Base-by-base conservation (phyloP, 2,329 filamentous ascomycete genomes). In the Tolypocladium sp. region DNA sequence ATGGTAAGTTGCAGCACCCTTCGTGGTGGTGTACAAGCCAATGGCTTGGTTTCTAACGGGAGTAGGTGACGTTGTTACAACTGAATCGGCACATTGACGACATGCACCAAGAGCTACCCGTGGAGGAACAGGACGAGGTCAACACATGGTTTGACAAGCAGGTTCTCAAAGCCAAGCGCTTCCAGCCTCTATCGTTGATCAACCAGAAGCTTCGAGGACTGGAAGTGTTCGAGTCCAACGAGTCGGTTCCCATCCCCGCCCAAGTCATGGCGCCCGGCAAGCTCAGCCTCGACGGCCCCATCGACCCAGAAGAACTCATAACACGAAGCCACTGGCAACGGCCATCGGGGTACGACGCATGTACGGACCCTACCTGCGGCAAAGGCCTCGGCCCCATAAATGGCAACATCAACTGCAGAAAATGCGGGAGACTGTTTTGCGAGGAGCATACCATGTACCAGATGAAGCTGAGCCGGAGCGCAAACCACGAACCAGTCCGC, bases 371-470 rank as follows among this genome's bases (percentile, higher is more conserved):
- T 0, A 80, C 87, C 25, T 99, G 94, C 67, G 90, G 86, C 37
- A 90, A 89, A 72, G 83, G 86, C 33, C 77, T 99, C 6, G 92
- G 91, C 0, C 82, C 88, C 3, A 82, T 89, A 8, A 92, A 89
- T 67, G 91, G 92, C 22, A 92, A 82, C 67, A 87, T 99, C 67
- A 97, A 99, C 72, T 99, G 94, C 73, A 83, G 94, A 63, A 91
- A 92, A 63, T 99, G 94, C 68, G 94, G 94, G 8, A 88, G 88
- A 66, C 77, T 99, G 46, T 99, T 97, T 71, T 99, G 94, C 73
- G 94, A 97, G 69, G 90, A 93, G 66, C 94, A 99, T 72, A 97
- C 94, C 57, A 96, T 99, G 92, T 99, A 97, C 70, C 93, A 99
- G 77, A 97, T 97, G 90, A 97, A 95, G 78, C 80, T 99, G 13